These are phyloP conservation scores for Fusarium bactridioides DNA, from an alignment of 2,329 filamentous ascomycete species.

Conservation along the genomic window DNA sequence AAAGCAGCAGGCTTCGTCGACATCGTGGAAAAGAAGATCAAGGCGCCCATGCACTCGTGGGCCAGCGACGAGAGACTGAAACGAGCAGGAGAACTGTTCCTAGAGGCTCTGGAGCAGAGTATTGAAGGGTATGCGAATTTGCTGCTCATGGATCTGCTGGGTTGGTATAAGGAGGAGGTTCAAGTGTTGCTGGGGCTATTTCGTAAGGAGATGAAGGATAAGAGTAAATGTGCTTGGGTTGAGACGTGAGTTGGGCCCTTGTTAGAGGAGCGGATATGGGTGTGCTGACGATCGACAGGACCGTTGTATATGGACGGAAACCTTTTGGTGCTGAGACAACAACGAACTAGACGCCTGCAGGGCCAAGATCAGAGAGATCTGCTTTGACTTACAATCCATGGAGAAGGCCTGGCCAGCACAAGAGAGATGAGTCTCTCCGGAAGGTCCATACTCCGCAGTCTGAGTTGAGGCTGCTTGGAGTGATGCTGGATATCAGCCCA, in stretches of 20 bases:
- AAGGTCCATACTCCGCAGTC: background rate
- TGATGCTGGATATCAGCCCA: background rate
- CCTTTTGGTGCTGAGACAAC: background rate
- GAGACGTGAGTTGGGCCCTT: conserved; percentile 17
- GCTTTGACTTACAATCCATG: background rate
- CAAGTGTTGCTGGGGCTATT: conserved; percentile 36
- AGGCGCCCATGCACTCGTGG: conserved; percentile 54
- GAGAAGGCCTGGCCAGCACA: background rate
- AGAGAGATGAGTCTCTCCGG: background rate
- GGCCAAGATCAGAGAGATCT: background rate
- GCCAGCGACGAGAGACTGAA: conserved; percentile 52
- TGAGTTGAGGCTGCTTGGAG: background rate
- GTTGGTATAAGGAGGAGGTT: conserved; percentile 41
- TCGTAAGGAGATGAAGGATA: conserved; percentile 24
- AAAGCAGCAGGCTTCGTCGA: conserved; percentile 47
- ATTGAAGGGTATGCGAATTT: conserved; percentile 44
- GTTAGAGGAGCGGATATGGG: background rate
- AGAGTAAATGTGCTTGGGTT: conserved; percentile 19
- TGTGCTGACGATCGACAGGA: conserved; percentile 5
- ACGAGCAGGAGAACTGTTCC: conserved; percentile 50
- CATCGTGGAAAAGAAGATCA: conserved; percentile 44
- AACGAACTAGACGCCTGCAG: background rate
- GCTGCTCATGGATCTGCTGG: conserved; percentile 41
- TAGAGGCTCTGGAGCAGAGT: conserved; percentile 40
- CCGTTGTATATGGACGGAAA: conserved; percentile 31